These are phyloP conservation scores for Phytophthora palmivora DNA, from an alignment of 352 stramenopile genomes.

Conservation along the genomic window DNA sequence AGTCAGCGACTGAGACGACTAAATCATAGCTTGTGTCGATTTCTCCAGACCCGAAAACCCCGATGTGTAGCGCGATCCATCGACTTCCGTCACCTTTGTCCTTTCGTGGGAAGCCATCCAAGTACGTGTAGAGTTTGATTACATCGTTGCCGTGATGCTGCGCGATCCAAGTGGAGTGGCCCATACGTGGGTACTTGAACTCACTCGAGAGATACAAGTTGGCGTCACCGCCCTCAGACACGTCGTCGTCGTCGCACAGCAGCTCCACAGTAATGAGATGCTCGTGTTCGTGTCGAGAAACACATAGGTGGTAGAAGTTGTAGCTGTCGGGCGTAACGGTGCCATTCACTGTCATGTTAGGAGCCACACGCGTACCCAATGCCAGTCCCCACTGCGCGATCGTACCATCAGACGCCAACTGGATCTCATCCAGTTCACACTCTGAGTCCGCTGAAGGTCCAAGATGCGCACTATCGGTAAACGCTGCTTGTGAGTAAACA, in stretches of 20 bases:
- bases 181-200: constrained; percentile 65
- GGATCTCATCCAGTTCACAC: constrained; percentile 74
- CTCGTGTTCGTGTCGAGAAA: constrained; percentile 79
- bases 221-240: constrained; percentile 44
- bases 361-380: constrained; percentile 58
- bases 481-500: constrained; percentile 22
- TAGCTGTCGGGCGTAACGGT: constrained; percentile 58
- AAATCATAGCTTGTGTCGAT: constrained; percentile 51
- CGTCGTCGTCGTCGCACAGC: constrained; percentile 31
- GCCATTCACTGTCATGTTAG: constrained; percentile 76
- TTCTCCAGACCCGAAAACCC: constrained; percentile 56
- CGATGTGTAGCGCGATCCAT: constrained; percentile 77
- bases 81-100: constrained; percentile 44
- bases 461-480: constrained; percentile 2
- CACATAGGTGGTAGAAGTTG: constrained; percentile 79
- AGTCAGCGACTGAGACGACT: constrained; percentile 63
- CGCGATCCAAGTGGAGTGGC: constrained; percentile 75
- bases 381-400: constrained; percentile 56
- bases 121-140: constrained; percentile 77
- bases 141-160: constrained; percentile 62
- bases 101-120: constrained; percentile 79
- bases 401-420: constrained; percentile 69
- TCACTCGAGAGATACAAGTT: constrained; percentile 81
- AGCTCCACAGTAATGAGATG: constrained; percentile 78
- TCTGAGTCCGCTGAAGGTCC: constrained; percentile 19